Evolutionary conservation across 306 rosid species (phyloP), one percentile per base, ranked within the genome.

Genomic region (Benincasa hispida): DNA sequence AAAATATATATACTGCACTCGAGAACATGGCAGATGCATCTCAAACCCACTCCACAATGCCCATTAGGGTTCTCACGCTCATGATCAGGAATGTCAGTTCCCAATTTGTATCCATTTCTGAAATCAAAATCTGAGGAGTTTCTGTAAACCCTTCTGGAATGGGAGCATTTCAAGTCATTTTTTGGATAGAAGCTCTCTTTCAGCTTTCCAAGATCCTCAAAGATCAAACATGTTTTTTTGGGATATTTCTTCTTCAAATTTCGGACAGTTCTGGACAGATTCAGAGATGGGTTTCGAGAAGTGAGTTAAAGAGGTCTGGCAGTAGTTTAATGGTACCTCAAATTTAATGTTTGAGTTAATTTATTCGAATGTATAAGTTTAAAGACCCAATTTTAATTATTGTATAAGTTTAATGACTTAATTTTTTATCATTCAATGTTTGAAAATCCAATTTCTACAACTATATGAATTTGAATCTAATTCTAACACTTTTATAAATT

Each of bases 1-100:
- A n/a, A n/a, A n/a, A n/a, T n/a, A n/a, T n/a, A n/a, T n/a, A 86
- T 89, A 90, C 98, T 89, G 82, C 94, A 90, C 80, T 90, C 87
- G 70, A 83, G 83, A 59, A 88, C 79, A 65, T 90, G 96, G 76
- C 98, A 90, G 30, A 87, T 39, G 77, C 96, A 92, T 62, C 83
- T 92, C 92, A 92, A 85, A 9, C 91, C 92, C 73, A 83, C 89
- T 32, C 88, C 85, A 79, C 98, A 92, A 75, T 60, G 88, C 6
- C 91, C 96, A 79, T 85, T 84, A 74, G 91, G 79, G 76, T 79
- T 89, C 68, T 84, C 77, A 72, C 96, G 89, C 72, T 88, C 88
- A 41, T 80, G 93, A 18, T 78, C 83, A 45, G 91, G 88, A 74
- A 92, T 78, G 63, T 89, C 85, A 45, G 84, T 82, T 76, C 91